Evolutionary conservation across 106 monocot species (phyloP).

Genomic region (Gastrodia elata): DNA sequence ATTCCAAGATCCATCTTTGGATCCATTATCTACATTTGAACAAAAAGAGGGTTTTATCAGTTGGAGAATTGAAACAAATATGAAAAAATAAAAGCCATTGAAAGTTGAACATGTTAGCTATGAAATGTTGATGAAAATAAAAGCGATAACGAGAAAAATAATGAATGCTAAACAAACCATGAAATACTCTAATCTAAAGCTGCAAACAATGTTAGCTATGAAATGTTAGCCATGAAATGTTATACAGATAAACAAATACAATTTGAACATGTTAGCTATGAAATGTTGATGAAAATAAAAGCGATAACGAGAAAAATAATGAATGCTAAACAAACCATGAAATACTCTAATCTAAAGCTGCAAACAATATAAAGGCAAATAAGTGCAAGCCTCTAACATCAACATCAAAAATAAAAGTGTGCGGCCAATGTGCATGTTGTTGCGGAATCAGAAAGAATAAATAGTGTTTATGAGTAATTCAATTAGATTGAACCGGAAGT

Average conservation of each 20-base stretch:
- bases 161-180: not conserved
- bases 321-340: not conserved
- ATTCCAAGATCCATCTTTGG: conserved; percentile 99
- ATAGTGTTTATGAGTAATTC: too few species aligned
- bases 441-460: too few species aligned
- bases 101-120: not conserved
- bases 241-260: too few species aligned
- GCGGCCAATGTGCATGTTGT: too few species aligned
- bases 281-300: not conserved
- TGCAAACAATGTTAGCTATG: too few species aligned
- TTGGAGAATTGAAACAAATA: not conserved
- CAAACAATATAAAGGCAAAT: not conserved
- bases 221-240: too few species aligned
- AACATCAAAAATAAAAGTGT: not conserved
- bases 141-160: not conserved
- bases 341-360: not conserved
- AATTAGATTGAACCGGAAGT: too few species aligned
- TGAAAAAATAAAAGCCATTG: not conserved
- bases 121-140: not conserved
- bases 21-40: conserved; percentile 83
- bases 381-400: not conserved
- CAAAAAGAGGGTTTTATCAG: not conserved
- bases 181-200: not conserved
- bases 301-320: not conserved
- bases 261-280: not conserved